phyloP scores from a whole-genome alignment of 2,329 filamentous ascomycete genomes.

The Cercospora janseana region DNA sequence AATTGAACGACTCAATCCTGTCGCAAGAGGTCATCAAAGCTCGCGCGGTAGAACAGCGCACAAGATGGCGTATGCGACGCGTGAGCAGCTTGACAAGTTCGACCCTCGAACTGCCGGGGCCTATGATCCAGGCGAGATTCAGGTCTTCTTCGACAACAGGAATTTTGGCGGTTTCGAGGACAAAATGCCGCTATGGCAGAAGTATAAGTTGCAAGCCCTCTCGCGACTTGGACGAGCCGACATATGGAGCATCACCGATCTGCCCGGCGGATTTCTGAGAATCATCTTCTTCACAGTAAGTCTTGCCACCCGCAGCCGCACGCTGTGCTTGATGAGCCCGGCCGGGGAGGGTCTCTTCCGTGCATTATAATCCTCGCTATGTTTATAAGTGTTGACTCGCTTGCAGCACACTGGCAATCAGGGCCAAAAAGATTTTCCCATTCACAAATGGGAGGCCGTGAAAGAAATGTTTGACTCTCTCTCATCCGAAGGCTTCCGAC shows the following conservation, averaged over 20 bases:
- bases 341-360: too few species aligned
- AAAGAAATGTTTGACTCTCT: slow-evolving; percentile 38
- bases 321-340: too few species aligned
- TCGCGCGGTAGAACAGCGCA: neutral
- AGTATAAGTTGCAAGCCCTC: slow-evolving; percentile 31
- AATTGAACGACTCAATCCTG: too few species aligned
- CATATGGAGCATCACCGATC: slow-evolving; percentile 24
- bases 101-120: slow-evolving; percentile 28
- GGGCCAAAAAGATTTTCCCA: slow-evolving; percentile 34
- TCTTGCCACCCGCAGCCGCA: too few species aligned
- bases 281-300: slow-evolving; percentile 36
- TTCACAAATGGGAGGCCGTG: slow-evolving; percentile 32
- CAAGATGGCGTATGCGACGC: slow-evolving; percentile 8
- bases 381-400: neutral
- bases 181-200: slow-evolving; percentile 29
- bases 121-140: slow-evolving; percentile 34
- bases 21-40: neutral
- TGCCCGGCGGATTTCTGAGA: slow-evolving; percentile 33
- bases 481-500: slow-evolving; percentile 34
- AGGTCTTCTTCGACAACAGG: slow-evolving; percentile 37
- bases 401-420: slow-evolving; percentile 35
- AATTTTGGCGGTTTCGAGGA: slow-evolving; percentile 28
- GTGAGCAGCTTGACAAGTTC: slow-evolving; percentile 27
- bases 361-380: too few species aligned
- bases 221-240: slow-evolving; percentile 30